Base-by-base conservation (phyloP, 225 moss, liverwort and hornwort genomes). In the Anthoceros angustus region DNA sequence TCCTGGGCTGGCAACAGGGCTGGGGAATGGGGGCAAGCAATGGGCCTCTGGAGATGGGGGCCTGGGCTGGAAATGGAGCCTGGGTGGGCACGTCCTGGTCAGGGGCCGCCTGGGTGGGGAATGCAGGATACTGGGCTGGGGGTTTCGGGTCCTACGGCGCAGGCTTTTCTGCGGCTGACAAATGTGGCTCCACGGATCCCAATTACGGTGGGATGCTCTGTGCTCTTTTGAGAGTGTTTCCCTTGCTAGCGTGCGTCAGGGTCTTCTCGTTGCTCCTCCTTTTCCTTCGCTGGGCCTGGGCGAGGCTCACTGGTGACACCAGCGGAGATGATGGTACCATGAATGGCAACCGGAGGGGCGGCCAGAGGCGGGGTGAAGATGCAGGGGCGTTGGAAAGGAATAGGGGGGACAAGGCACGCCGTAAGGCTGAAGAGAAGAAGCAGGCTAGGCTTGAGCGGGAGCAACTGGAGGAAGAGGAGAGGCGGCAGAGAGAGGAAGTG, bases 351-450 rank as follows among this genome's bases (percentile, higher is more conserved):
- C 70, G 83, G 40, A 67, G 79, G 69, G 77, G 74, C 14, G 78
- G 82, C 41, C 82, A 84, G 48, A 80, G 71, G 38, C 77, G 78
- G 75, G 84, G 86, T 16, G 89, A 89, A 39, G 88, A 86, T 61
- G 72, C 65, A 11, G 75, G 80, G 42, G 78, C 64, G 49, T 72
- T 74, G 62, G 80, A 86, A 76, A 83, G 89, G 42, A 89, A 79
- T 63, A 84, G 86, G 76, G 79, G 86, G 8, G 89, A 89, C 63
- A 89, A 89, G 66, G 84, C 84, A 16, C 76, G 89, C 41, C 74
- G 89, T 42, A 89, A 86, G 72, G 89, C 89, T 9, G 86, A 89
- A 69, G 89, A 86, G 74, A 89, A 89, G 78, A 74, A 86, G 63
- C 80, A 86, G 66, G 89, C 86, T 16, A 78, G 89, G 69, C 64